Evolutionary conservation across 1,284 basidiomycete species (phyloP).

Genomic region (Austroboletus rostrupii): DNA sequence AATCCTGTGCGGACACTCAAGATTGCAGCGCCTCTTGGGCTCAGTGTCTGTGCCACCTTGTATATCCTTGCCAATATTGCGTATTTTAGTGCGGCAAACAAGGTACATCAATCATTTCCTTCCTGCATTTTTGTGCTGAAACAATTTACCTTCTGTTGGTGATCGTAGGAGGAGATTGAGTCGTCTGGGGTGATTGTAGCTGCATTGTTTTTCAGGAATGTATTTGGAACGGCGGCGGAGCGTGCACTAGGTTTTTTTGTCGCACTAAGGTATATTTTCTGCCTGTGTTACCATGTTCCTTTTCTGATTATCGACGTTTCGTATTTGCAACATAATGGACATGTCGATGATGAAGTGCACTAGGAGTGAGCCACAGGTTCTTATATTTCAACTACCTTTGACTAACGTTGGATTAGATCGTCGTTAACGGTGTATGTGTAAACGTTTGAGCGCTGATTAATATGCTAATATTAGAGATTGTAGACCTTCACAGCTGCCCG

Average conservation of each 20-base stretch:
- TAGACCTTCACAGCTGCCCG: constrained; percentile 44
- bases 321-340: background rate
- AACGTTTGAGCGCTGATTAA: background rate
- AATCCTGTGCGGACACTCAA: constrained; percentile 51
- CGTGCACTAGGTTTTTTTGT: constrained; percentile 49
- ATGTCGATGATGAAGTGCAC: constrained; percentile 15
- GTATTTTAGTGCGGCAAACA: constrained; percentile 41
- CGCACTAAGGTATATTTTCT: constrained; percentile 40
- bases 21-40: constrained; percentile 51
- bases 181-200: constrained; percentile 48
- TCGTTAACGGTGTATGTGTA: constrained; percentile 30
- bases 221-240: constrained; percentile 47
- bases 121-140: too few relatives aligned
- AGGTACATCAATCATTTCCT: background rate
- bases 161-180: constrained; percentile 38
- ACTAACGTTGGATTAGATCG: constrained; percentile 27
- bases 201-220: constrained; percentile 49
- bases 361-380: constrained; percentile 25
- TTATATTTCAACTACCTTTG: background rate
- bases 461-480: background rate
- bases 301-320: too few relatives aligned
- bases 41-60: constrained; percentile 42
- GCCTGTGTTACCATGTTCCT: background rate
- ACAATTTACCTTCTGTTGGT: background rate
- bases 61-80: constrained; percentile 54